phyloP scores from a whole-genome alignment of 257 asterid genomes.

The Scutellaria minor region DNA sequence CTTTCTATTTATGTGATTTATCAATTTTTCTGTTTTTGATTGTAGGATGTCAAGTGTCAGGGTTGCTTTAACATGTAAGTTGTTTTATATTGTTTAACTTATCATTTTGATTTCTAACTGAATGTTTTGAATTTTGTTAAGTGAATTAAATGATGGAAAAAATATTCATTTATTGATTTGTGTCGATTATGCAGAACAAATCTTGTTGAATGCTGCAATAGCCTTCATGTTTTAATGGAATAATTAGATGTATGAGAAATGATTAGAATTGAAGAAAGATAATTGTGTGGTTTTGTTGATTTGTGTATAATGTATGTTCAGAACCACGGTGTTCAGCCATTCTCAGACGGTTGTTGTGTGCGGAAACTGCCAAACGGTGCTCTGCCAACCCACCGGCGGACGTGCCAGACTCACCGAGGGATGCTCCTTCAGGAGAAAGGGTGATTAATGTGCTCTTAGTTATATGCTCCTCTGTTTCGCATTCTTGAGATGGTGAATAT shows the following conservation, averaged over 20 bases:
- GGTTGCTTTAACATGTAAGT: constrained; percentile 75
- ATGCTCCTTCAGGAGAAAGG: constrained; percentile 75
- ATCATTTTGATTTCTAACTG: background rate
- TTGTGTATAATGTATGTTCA: background rate
- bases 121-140: background rate
- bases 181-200: background rate
- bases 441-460: constrained; percentile 42
- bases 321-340: constrained; percentile 33
- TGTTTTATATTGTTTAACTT: background rate
- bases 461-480: too few species aligned
- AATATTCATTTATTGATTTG: too few species aligned
- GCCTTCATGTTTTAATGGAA: too few species aligned
- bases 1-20: too few species aligned
- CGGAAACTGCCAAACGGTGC: constrained; percentile 44
- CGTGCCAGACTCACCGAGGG: constrained; percentile 79
- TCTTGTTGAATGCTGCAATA: too few species aligned
- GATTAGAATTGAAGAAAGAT: background rate
- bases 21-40: too few species aligned
- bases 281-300: background rate
- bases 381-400: constrained; percentile 61
- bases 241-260: too few species aligned
- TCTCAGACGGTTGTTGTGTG: constrained; percentile 34
- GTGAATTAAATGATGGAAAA: background rate
- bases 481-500: too few species aligned
- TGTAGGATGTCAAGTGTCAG: constrained; percentile 54